Conservation (phyloP, 2,329 filamentous ascomycete genomes). For the Calonectria pteridis region DNA sequence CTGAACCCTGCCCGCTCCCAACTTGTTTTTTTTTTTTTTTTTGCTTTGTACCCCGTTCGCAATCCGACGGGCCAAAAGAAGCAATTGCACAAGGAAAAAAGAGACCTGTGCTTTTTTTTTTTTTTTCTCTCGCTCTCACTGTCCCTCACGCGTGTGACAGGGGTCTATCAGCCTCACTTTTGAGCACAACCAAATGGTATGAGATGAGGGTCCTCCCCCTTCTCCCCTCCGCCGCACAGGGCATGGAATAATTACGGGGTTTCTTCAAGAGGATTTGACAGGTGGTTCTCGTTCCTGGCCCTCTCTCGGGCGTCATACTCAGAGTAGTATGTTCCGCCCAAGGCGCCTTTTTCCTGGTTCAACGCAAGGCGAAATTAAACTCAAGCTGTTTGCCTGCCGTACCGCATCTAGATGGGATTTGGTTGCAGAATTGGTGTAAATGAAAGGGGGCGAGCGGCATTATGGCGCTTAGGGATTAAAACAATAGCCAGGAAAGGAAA, state of each 20-base stretch:
- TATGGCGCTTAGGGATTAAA: not conserved
- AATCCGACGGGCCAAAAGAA: slow-evolving; percentile 4
- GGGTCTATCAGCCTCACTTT: slow-evolving; percentile 21
- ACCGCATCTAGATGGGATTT: not conserved
- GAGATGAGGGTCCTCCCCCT: not conserved
- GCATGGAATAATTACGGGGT: not conserved
- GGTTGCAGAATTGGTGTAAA: not conserved
- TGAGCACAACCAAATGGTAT: not conserved
- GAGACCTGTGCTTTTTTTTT: slow-evolving; percentile 9
- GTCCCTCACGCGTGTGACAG: not conserved
- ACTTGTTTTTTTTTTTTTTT: slow-evolving; percentile 2
- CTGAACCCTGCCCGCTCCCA: not conserved
- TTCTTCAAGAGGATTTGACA: too few relatives aligned
- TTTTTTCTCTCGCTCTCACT: not conserved
- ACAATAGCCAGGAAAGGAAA: not conserved
- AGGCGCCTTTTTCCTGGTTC: not conserved
- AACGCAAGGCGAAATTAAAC: not conserved
- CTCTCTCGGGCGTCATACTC: slow-evolving; percentile 1
- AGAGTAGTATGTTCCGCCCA: not conserved
- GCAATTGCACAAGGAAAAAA: slow-evolving; percentile 2
- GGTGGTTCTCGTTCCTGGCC: not conserved
- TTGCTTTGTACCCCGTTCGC: slow-evolving; percentile 13
- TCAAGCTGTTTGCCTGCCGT: not conserved
- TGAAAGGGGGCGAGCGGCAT: not conserved
- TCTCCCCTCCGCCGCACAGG: too few relatives aligned